Percentiles rank a stretch among this genome's conserved stretches.
Conservation (phyloP, 2,329 filamentous ascomycete species). For the Plectosphaerella cucumerina region DNA sequence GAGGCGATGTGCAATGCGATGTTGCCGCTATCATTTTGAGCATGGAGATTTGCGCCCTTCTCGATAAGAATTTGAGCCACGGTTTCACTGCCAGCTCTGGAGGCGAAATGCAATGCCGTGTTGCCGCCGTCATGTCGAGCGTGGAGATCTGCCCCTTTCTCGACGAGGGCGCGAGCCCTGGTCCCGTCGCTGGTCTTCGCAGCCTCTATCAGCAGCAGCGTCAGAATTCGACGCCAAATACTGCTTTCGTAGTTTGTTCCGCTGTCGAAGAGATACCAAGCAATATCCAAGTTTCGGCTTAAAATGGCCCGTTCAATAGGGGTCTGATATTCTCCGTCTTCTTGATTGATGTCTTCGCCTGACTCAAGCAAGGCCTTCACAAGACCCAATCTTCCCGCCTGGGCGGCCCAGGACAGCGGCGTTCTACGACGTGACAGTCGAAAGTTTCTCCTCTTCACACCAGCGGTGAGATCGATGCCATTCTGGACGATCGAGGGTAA, state of each 20-base stretch:
- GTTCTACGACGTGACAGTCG: slow-evolving; percentile 3
- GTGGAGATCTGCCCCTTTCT: no score
- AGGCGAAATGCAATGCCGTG: no score
- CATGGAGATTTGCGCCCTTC: not conserved
- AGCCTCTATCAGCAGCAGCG: slow-evolving; percentile 15
- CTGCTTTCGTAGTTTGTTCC: no score
- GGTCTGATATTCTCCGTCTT: slow-evolving; percentile 1
- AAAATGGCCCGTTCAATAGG: slow-evolving; percentile 15
- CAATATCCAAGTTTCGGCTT: slow-evolving; percentile 7
- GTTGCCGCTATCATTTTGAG: no score
- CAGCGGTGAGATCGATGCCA: slow-evolving; percentile 4
- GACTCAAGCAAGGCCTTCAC: slow-evolving; percentile 12
- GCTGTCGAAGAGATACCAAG: not conserved
- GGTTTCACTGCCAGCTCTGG: no score
- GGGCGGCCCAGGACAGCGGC: slow-evolving; percentile 18
- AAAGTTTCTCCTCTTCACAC: not conserved
- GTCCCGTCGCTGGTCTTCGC: no score
- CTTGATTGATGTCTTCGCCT: slow-evolving; percentile 1
- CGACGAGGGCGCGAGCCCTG: no score
- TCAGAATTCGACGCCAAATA: slow-evolving; percentile 1
- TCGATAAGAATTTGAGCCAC: slow-evolving; percentile 13
- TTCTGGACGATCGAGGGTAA: slow-evolving; percentile 7
- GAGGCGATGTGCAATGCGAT: not conserved
- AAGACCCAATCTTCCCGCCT: slow-evolving; percentile 15
- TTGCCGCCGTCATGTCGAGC: no score